Percentiles rank a stretch among this genome's conserved stretches.
These are phyloP conservation scores for Vitis amurensis DNA, from an alignment of 164 flowering plant species.

Conservation along the genomic window DNA sequence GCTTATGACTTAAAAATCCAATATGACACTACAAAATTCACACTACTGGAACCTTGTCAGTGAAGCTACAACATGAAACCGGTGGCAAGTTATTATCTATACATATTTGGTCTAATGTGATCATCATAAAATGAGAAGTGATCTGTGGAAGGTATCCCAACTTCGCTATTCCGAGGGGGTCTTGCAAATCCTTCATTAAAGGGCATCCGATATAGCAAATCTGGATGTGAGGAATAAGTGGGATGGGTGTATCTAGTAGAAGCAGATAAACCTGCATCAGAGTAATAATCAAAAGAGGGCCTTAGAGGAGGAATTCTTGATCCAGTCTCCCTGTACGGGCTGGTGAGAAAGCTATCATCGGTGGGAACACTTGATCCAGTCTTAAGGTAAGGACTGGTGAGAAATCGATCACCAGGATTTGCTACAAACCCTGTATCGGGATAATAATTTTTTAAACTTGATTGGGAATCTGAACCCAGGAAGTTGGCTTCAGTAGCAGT, in stretches of 20 bases:
- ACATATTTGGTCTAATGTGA: slow-evolving; percentile 25
- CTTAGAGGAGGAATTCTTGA: slow-evolving; percentile 19
- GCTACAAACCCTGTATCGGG: slow-evolving; percentile 9
- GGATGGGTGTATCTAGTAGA: slow-evolving; percentile 11
- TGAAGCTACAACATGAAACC: too few species aligned
- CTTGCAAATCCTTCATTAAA: slow-evolving; percentile 13
- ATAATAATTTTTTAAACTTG: slow-evolving; percentile 13
- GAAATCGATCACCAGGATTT: slow-evolving; percentile 10
- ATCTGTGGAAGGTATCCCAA: slow-evolving; percentile 18
- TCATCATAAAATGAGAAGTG: slow-evolving; percentile 20
- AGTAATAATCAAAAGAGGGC: slow-evolving; percentile 17
- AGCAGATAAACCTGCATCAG: slow-evolving; percentile 12
- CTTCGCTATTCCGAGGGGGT: slow-evolving; percentile 1
- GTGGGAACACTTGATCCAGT: slow-evolving; percentile 13
- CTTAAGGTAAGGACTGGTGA: slow-evolving; percentile 14
- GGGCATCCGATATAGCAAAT: slow-evolving; percentile 10
- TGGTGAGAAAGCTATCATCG: slow-evolving; percentile 6
- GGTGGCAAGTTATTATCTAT: too few species aligned
- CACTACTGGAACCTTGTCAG: background rate
- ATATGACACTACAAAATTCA: background rate
- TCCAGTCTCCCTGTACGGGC: slow-evolving; percentile 13
- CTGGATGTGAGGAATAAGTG: slow-evolving; percentile 11
- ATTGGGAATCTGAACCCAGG: slow-evolving; percentile 14
- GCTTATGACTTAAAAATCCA: background rate
- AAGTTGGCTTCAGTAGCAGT: slow-evolving; percentile 12